Base-by-base conservation (phyloP, 2,329 filamentous ascomycete genomes). In the Mariannaea sp. region DNA sequence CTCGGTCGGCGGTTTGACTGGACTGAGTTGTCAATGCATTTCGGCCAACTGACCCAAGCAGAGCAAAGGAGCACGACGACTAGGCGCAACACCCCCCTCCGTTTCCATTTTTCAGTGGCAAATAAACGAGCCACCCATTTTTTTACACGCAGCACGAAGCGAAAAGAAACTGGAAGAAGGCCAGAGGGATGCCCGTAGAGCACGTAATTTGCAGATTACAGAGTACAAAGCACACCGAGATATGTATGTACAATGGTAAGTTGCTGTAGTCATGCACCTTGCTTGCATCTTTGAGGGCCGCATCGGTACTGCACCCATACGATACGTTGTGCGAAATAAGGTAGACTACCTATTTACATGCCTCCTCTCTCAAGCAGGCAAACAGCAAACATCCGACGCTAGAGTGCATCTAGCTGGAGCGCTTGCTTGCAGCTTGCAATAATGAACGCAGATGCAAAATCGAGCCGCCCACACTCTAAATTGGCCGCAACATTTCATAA, bases 21-120 rank as follows among this genome's bases (percentile, higher is more conserved):
- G 35, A 47, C 16, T 67, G 65, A 65, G 65, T 66, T 67, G 65
- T 66, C 65, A 64, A 38, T 67, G 63, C 65, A 67, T 66, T 56
- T 39, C 49, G n/a, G 49, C 54, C 35, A 49, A 48, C 51, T 46
- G 30, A 47, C 56, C 46, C 46, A 55, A 45, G 55, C 39, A 35
- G 36, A 50, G 43, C n/a, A n/a, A n/a, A n/a, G n/a, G n/a, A n/a
- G n/a, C n/a, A 40, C 43, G 22, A 49, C 44, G 53, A 40, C 38
- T 47, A 38, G 40, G n/a, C 22, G 20, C 33, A 27, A 33, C 42
- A n/a, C 24, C 41, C 29, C 43, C 24, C 30, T 44, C 22, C 22
- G 33, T 24, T 24, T 22, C 38, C 27, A 42, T 39, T 30, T 10
- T n/a, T n/a, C n/a, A n/a, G n/a, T n/a, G 16, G 13, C 7, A 7